Evolutionary conservation across 192 early-diverging fungal genomes (phyloP), one percentile per base, ranked within the genome.

Genomic region (Helicostylum pulchrum): DNA sequence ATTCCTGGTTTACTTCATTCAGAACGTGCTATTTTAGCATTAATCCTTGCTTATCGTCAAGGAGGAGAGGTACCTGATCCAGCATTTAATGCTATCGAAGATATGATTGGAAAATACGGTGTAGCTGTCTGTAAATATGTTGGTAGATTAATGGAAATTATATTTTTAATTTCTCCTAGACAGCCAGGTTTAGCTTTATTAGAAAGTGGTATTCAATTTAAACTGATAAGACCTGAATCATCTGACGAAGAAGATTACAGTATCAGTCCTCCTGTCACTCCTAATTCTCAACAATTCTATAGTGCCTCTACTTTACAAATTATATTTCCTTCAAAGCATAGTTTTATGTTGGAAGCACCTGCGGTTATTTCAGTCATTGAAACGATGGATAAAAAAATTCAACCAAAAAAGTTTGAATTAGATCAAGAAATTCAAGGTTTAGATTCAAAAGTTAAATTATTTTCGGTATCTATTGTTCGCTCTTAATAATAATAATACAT

Each of bases 61-160:
- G 75, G 78, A 8, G 79, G 79, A 3, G 79, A 79, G 12, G 71
- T 80, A 0, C 74, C 77, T 3, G 77, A 77, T 30, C 79, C 83
- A 7, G 42, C 62, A 4, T 80, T 72, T 36, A 50, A 78, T 14
- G 53, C 67, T 0, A 62, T 85, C 36, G 73, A 81, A 45, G 47
- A 64, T 5, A 39, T 82, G 64, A 55, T 77, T 8, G 83, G 80
- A 9, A 46, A 65, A 30, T 72, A 79, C 17, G 71, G 51, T 9
- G 53, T 63, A 0, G 47, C 61, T 6, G 65, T 78, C 2, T 78
- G 74, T 66, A 78, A 76, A 45, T 80, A 79, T 42, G 31, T 85
- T 10, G 83, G 83, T 55, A 61, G 62, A 51, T 43, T 76, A 7
- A 64, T 76, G 65, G 74, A 71, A 44, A 42, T 71, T 4, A 48